These are phyloP conservation scores for Hypoxylon sp. DNA, from an alignment of 2,329 filamentous ascomycete species.

Conservation along the genomic window DNA sequence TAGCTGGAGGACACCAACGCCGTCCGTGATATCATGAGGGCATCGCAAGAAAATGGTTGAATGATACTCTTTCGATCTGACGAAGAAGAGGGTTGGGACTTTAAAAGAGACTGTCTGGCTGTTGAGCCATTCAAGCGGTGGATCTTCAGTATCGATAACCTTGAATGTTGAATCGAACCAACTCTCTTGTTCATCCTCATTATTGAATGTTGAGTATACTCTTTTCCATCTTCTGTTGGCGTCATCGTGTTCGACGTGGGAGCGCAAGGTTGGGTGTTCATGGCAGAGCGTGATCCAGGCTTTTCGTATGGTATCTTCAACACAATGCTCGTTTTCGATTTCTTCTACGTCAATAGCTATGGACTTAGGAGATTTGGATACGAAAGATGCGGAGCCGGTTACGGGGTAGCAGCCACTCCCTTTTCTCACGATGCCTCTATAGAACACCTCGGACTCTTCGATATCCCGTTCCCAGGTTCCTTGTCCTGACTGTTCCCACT, in stretches of 20 bases:
- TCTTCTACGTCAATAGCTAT: constrained; percentile 8
- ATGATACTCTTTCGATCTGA: constrained; percentile 11
- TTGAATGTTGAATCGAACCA: constrained; percentile 34
- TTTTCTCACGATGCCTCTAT: constrained; percentile 11
- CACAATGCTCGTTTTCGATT: not conserved
- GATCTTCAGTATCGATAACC: constrained; percentile 9
- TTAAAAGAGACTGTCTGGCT: constrained; percentile 9
- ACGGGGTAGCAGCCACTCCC: constrained; percentile 32
- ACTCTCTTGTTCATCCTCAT: constrained; percentile 18
- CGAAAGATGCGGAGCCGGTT: constrained; percentile 28
- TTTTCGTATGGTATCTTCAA: constrained; percentile 27
- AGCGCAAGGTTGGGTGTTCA: constrained; percentile 32
- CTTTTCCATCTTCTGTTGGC: constrained; percentile 21
- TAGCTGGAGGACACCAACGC: constrained; percentile 35
- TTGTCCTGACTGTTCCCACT: constrained; percentile 18
- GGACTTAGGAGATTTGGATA: not conserved
- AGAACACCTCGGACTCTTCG: constrained; percentile 37
- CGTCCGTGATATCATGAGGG: constrained; percentile 35
- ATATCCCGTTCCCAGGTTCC: constrained; percentile 32
- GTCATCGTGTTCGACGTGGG: constrained; percentile 14
- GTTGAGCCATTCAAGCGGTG: constrained; percentile 31
- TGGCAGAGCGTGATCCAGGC: constrained; percentile 29
- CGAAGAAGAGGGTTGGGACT: constrained; percentile 24
- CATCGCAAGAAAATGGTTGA: constrained; percentile 32
- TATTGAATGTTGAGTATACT: constrained; percentile 20